Conservation (phyloP, 2,329 filamentous ascomycete genomes). For the Aspergillus ochraceus region DNA sequence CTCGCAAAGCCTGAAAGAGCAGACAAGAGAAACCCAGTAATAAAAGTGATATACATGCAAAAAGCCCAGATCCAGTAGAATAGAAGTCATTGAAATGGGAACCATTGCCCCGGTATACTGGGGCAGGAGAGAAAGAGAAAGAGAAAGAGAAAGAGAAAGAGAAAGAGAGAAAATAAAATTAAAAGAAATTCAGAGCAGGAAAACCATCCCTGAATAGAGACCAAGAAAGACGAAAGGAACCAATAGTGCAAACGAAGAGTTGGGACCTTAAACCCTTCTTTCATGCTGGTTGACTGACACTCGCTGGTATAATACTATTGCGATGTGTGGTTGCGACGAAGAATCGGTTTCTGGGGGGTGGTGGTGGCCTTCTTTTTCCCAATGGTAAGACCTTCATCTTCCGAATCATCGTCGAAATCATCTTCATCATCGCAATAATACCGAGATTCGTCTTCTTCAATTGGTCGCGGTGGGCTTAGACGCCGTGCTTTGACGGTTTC, state of each 20-base stretch:
- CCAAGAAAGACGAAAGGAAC: neutral
- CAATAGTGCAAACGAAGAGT: too few species aligned
- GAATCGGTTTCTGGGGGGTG: conserved; percentile 21
- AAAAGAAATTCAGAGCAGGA: neutral
- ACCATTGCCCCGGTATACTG: conserved; percentile 1
- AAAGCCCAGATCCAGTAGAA: conserved; percentile 5
- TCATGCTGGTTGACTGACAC: too few species aligned
- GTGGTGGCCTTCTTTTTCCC: conserved; percentile 34
- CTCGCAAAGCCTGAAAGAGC: conserved; percentile 13
- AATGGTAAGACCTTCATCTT: conserved; percentile 45
- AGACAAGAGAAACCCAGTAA: conserved; percentile 6
- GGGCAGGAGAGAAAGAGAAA: neutral
- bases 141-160: neutral
- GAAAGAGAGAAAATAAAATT: neutral
- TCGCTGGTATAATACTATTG: conserved; percentile 11
- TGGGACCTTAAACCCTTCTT: too few species aligned
- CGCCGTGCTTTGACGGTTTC: conserved; percentile 41
- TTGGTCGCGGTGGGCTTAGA: conserved; percentile 20
- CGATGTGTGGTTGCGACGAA: conserved; percentile 12
- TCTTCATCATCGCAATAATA: conserved; percentile 46
- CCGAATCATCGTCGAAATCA: conserved; percentile 39
- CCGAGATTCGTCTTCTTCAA: conserved; percentile 38
- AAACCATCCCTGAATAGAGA: neutral
- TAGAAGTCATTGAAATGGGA: conserved; percentile 3
- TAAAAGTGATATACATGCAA: conserved; percentile 23